These are phyloP conservation scores for Baudoinia panamericana DNA, from an alignment of 495 filamentous ascomycete species.

Conservation along the genomic window DNA sequence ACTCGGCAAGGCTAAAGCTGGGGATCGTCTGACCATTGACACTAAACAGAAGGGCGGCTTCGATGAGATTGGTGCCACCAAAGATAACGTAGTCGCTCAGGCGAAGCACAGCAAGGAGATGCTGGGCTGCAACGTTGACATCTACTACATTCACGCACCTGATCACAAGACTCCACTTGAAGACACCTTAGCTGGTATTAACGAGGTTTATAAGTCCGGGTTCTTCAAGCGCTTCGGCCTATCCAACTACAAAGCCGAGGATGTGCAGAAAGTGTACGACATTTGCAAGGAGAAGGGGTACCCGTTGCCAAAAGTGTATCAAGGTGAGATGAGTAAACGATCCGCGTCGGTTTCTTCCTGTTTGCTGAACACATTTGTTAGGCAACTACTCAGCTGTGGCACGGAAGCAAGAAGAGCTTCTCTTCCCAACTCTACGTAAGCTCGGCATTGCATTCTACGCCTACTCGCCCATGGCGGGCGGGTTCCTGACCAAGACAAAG, in stretches of 20 bases:
- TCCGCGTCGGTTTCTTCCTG: too few relatives aligned
- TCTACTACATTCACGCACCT: conserved; percentile 38
- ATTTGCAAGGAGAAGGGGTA: conserved; percentile 31
- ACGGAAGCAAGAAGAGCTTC: conserved; percentile 27
- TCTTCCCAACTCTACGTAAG: conserved; percentile 28
- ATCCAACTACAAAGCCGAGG: conserved; percentile 34
- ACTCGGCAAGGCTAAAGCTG: conserved; percentile 25
- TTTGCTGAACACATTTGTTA: background rate
- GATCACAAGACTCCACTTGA: conserved; percentile 30
- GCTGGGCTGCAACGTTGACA: conserved; percentile 32
- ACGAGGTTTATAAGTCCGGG: conserved; percentile 31
- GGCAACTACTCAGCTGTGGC: conserved; percentile 18
- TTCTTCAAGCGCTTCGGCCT: conserved; percentile 39
- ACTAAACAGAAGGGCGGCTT: conserved; percentile 28
- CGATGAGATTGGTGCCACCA: conserved; percentile 18
- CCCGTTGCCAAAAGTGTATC: conserved; percentile 38
- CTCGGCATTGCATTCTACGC: conserved; percentile 29
- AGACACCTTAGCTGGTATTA: conserved; percentile 31
- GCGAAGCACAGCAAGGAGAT: conserved; percentile 26
- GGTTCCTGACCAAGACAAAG: conserved; percentile 29
- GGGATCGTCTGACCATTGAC: conserved; percentile 27
- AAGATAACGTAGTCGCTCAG: conserved; percentile 26
- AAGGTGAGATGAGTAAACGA: conserved; percentile 40
- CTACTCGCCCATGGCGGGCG: conserved; percentile 29
- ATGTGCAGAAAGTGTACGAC: conserved; percentile 34